Percentiles rank a stretch among this genome's conserved stretches.
Conservation (phyloP, 2,329 filamentous ascomycete genomes). For the Elsinoe batatas region DNA sequence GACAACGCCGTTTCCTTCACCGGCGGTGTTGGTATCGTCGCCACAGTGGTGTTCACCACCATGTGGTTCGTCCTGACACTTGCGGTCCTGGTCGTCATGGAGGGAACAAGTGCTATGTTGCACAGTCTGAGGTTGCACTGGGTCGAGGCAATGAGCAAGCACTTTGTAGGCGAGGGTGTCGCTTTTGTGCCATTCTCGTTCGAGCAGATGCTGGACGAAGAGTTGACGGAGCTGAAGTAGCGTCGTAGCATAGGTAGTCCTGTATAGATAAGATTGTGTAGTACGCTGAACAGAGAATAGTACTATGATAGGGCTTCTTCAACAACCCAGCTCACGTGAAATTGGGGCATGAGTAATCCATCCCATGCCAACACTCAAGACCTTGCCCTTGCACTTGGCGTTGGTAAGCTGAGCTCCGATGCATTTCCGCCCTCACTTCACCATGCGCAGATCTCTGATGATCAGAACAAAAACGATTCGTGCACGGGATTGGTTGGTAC, state of each 20-base stretch:
- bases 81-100: slow-evolving; percentile 81
- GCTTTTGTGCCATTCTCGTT: slow-evolving; percentile 87
- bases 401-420: neutral
- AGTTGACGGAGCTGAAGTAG: slow-evolving; percentile 36
- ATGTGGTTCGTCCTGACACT: slow-evolving; percentile 83
- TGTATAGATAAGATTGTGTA: neutral
- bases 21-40: slow-evolving; percentile 62
- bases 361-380: too few species aligned
- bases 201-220: slow-evolving; percentile 72
- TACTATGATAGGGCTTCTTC: too few species aligned
- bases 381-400: neutral
- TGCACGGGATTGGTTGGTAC: too few species aligned
- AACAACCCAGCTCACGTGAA: too few species aligned
- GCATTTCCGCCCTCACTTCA: too few species aligned
- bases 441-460: neutral
- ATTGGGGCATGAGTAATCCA: too few species aligned
- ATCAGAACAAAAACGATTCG: too few species aligned
- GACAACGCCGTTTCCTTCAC: slow-evolving; percentile 60
- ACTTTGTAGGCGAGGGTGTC: slow-evolving; percentile 77
- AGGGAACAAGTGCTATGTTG: slow-evolving; percentile 91
- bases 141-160: slow-evolving; percentile 97
- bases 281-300: too few species aligned
- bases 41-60: slow-evolving; percentile 73
- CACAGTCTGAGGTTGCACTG: slow-evolving; percentile 85
- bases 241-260: slow-evolving; percentile 38